These are phyloP conservation scores for Podosphaera leucotricha DNA, from an alignment of 2,329 filamentous ascomycete species.

Conservation along the genomic window DNA sequence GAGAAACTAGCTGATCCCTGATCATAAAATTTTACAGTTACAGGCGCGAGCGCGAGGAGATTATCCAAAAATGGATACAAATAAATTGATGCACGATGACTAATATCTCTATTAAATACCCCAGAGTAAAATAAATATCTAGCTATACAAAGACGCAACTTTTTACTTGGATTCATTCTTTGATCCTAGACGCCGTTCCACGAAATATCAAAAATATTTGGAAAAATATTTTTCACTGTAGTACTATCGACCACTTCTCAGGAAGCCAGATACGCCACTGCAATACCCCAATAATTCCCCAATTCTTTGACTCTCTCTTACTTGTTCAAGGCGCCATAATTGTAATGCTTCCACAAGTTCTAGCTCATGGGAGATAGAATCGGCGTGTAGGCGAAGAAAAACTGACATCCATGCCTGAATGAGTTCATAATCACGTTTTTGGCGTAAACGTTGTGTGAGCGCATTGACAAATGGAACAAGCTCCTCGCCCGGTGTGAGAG, in stretches of 20 bases:
- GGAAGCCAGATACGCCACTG: slow-evolving; percentile 61
- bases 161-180: too few species aligned
- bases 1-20: too few species aligned
- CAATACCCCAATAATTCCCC: slow-evolving; percentile 67
- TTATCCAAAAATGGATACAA: too few species aligned
- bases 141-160: too few species aligned
- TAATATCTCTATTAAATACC: too few species aligned
- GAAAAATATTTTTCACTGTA: too few species aligned
- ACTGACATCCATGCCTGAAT: slow-evolving; percentile 96
- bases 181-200: too few species aligned
- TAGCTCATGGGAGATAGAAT: slow-evolving; percentile 24
- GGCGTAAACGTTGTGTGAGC: slow-evolving; percentile 43
- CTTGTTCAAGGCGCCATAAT: slow-evolving; percentile 51
- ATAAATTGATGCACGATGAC: too few species aligned
- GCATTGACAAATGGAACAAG: slow-evolving; percentile 60
- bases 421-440: slow-evolving; percentile 69
- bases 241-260: slow-evolving; percentile 27
- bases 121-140: too few species aligned
- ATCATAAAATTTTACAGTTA: too few species aligned
- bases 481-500: slow-evolving; percentile 40
- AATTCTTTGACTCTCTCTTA: slow-evolving; percentile 45
- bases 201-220: too few species aligned
- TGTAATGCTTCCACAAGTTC: slow-evolving; percentile 33
- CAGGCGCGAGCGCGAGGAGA: too few species aligned
- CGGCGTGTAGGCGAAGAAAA: slow-evolving; percentile 58